phyloP scores from a whole-genome alignment of 768 basidiomycete species.

The Leucosporidium creatinivorum region DNA sequence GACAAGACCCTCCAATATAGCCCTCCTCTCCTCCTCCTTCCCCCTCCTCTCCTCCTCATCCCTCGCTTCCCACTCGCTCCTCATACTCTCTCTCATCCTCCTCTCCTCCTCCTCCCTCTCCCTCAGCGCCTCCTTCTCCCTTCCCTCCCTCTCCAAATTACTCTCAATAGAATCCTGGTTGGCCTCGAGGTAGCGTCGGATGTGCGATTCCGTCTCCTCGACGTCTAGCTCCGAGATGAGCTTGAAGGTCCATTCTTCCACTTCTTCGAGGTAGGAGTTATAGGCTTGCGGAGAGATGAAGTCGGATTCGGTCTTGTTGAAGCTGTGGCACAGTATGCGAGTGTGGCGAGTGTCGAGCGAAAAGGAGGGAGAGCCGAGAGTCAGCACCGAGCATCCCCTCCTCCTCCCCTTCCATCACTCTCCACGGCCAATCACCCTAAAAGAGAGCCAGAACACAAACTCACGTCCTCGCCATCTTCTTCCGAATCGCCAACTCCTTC shows the following conservation, averaged over 20 bases:
- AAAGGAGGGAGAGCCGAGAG: neutral
- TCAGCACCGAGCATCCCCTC: too few species aligned
- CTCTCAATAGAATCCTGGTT: too few species aligned
- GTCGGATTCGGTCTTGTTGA: conserved; percentile 88
- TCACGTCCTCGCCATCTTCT: conserved; percentile 82
- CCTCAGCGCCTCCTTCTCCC: neutral
- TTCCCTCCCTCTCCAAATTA: neutral
- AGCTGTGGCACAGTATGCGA: conserved; percentile 49
- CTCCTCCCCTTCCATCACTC: too few species aligned
- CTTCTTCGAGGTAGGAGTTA: conserved; percentile 93
- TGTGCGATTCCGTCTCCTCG: conserved; percentile 1
- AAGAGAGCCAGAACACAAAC: conserved; percentile 33
- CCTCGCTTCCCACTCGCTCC: conserved; percentile 4
- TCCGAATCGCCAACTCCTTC: conserved; percentile 83
- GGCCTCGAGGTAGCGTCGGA: too few species aligned
- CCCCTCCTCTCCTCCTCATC: conserved; percentile 39
- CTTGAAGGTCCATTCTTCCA: conserved; percentile 67
- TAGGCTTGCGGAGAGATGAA: conserved; percentile 70
- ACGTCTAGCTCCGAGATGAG: conserved; percentile 31
- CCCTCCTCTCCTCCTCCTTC: conserved; percentile 21
- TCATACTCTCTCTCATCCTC: neutral
- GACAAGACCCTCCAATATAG: conserved; percentile 18
- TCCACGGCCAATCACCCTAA: too few species aligned
- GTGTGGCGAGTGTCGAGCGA: too few species aligned
- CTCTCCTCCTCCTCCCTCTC: neutral